Evolutionary conservation across 192 early-diverging fungal species (phyloP), one percentile per base, ranked within the genome.

Genomic region (Rhizoclosmatium globosum): DNA sequence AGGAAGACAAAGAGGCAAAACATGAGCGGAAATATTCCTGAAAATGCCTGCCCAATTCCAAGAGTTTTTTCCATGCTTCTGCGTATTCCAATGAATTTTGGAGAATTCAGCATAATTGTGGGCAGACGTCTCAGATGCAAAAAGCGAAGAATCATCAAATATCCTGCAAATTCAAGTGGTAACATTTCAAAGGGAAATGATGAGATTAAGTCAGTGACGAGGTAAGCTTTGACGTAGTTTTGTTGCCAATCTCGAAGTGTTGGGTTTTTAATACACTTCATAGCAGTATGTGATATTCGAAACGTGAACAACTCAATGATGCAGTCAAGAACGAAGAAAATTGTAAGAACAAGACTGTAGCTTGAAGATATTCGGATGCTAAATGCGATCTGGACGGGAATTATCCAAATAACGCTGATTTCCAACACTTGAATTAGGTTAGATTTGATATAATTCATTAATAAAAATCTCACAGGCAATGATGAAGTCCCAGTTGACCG

Each of bases 1-100:
- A 87, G 50, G 64, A 80, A 87, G 3, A 69, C 72, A 15, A 53
- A 58, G 38, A 87, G 61, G 7, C 71, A 13, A 42, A 61, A 77
- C 21, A 57, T 47, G 39, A 85, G 75, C 15, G 79, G 53, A 43
- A 83, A 84, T 11, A 87, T 81, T 2, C 70, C 77, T 53, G 73
- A 75, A 53, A 87, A 82, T 15, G 69, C 76, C 17, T 72, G 76
- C 15, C 84, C 84, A 19, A 87, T 76, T n/a, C 83, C 81, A 3
- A 86, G 57, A 11, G 44, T 23, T 11, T n/a, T 50, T 48, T 47
- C 64, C 17, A 76, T 9, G 21, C 43, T 50, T 67, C 66, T 76
- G 6, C 48, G 17, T 39, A 53, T 41, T 17, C 15, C 31, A 4
- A 76, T 44, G 50, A 59, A 76, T 31, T 44, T 43, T n/a, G 74